A percentile compares a stretch with the other conserved stretches of the same genome.
Evolutionary conservation across 2,329 filamentous ascomycete genomes (phyloP).

Genomic region (Stylonectria norvegica): DNA sequence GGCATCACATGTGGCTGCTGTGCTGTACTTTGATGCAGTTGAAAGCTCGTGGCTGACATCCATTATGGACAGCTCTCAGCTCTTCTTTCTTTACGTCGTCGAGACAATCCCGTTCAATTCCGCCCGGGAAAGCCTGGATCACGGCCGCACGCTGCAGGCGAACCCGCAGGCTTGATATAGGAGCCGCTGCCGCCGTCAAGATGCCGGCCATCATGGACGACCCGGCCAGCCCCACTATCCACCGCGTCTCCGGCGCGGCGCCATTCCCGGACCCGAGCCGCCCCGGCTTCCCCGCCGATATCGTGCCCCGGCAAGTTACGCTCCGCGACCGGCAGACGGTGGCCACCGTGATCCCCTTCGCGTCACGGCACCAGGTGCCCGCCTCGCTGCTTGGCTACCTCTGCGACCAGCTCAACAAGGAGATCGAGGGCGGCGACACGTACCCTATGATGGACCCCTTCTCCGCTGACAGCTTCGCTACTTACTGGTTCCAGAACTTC

Average conservation of each 20-base stretch:
- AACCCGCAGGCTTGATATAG: too few species aligned
- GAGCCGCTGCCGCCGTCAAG: constrained; percentile 22
- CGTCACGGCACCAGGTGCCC: constrained; percentile 73
- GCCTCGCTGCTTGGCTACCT: constrained; percentile 71
- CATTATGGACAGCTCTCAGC: background rate
- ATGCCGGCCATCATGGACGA: constrained; percentile 82
- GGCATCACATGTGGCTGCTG: too few species aligned
- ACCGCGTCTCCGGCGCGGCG: constrained; percentile 62
- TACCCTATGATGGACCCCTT: constrained; percentile 83
- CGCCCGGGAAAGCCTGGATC: too few species aligned
- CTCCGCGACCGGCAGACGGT: constrained; percentile 80
- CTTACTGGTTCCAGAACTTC: constrained; percentile 91
- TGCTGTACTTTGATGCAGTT: too few species aligned
- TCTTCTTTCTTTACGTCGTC: background rate
- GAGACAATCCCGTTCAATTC: background rate
- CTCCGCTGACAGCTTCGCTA: constrained; percentile 68
- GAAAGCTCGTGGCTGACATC: background rate
- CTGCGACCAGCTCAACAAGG: constrained; percentile 79
- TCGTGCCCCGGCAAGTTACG: constrained; percentile 73
- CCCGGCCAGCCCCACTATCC: constrained; percentile 66
- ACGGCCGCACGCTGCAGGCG: too few species aligned
- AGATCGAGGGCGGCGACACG: constrained; percentile 88
- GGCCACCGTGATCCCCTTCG: constrained; percentile 80
- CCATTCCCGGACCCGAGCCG: constrained; percentile 62
- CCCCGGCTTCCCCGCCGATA: constrained; percentile 63